Conservation (phyloP, 176 grass and related monocot genomes). For the Carex myosuroides region DNA sequence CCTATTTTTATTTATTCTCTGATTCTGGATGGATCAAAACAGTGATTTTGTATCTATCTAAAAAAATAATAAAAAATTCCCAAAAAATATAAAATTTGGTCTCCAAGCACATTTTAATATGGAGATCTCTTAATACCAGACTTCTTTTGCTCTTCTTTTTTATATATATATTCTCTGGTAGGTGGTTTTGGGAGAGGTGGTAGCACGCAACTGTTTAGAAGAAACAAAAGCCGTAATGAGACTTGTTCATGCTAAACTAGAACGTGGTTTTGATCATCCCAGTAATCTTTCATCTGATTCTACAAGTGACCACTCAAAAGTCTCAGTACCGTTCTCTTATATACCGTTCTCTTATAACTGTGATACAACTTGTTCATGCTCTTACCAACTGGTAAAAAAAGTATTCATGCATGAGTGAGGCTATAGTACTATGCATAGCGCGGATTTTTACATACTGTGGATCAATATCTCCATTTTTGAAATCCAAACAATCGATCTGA, state of each 20-base stretch:
- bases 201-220: conserved; percentile 70
- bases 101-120: no score
- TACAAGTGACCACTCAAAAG: conserved; percentile 17
- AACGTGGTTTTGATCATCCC: conserved; percentile 60
- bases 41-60: no score
- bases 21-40: no score
- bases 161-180: conserved; percentile 16
- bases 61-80: background rate
- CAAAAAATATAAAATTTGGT: no score
- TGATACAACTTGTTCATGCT: background rate
- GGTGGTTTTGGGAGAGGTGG: conserved; percentile 51
- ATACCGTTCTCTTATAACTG: background rate
- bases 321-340: background rate
- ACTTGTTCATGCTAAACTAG: conserved; percentile 65
- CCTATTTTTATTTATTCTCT: no score
- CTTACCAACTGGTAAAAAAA: background rate
- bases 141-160: background rate
- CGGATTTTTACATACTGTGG: no score
- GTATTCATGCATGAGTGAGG: background rate
- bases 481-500: no score
- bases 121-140: no score
- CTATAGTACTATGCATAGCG: no score
- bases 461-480: no score
- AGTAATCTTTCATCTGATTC: conserved; percentile 27
- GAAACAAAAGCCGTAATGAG: conserved; percentile 72